These are phyloP conservation scores for Aspergillus coremiiformis DNA, from an alignment of 495 filamentous ascomycete genomes.

Conservation along the genomic window DNA sequence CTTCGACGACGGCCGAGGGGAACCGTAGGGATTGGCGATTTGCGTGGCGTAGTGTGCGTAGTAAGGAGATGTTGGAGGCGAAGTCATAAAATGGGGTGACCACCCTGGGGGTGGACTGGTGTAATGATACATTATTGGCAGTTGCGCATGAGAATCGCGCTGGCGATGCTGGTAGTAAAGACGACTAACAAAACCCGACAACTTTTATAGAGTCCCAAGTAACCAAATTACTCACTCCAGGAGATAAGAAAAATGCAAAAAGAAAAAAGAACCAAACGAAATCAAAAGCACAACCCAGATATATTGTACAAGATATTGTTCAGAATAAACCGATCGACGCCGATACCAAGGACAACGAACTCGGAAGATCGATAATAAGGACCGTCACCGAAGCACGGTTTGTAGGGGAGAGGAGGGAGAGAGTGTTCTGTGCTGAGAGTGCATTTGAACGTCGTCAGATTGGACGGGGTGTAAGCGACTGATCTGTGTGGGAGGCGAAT, in stretches of 20 bases:
- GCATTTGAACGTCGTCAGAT: conserved; percentile 44
- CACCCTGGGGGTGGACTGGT: conserved; percentile 43
- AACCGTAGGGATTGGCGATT: conserved; percentile 33
- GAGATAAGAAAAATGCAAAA: conserved; percentile 14
- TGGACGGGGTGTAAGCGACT: conserved; percentile 9
- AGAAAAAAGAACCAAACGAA: conserved; percentile 13
- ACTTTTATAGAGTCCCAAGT: conserved; percentile 7
- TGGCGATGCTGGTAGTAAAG: conserved; percentile 7
- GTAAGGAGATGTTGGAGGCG: conserved; percentile 45
- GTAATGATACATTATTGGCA: conserved; percentile 48
- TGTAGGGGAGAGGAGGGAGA: conserved; percentile 40
- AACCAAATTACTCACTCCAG: conserved; percentile 4
- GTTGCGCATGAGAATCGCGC: conserved; percentile 27
- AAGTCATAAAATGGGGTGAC: conserved; percentile 44
- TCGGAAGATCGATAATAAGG: conserved; percentile 19
- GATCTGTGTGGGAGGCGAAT: neutral
- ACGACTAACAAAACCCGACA: conserved; percentile 14
- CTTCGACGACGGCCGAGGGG: conserved; percentile 35
- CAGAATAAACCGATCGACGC: conserved; percentile 37
- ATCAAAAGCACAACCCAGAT: conserved; percentile 24
- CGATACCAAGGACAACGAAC: conserved; percentile 23
- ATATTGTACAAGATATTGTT: conserved; percentile 49
- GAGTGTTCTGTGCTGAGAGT: conserved; percentile 33
- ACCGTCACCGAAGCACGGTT: conserved; percentile 44
- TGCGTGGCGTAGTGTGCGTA: conserved; percentile 42